Base-by-base conservation (phyloP, 176 grass and related monocot genomes). In the Luzula sylvatica region DNA sequence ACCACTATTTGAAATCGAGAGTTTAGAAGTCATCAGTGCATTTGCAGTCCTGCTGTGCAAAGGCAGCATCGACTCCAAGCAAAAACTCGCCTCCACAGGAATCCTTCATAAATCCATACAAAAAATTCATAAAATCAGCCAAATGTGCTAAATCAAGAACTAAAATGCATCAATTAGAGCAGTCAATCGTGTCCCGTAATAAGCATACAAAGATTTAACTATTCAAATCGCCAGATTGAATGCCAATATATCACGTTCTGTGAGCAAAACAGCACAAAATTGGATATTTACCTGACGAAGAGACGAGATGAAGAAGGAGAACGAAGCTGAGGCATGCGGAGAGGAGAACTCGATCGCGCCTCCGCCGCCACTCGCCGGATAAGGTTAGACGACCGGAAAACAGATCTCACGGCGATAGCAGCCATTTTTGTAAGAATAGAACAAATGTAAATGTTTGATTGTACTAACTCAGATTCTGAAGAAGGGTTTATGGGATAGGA, bases 21-120 rank as follows among this genome's bases (percentile, higher is more conserved):
- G 90, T 83, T 88, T 76, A 59, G 90, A 95, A 38, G 70, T 95
- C 84, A 88, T 81, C 23, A 87, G 54, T 24, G 90, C 80, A 11
- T 53, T 49, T 5, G 89, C 89, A n/a, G 70, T 88, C 63, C 76
- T 73, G 58, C 67, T 82, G 63, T 96, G 90, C 28, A 96, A 75
- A 47, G 84, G 90, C 18, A 86, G 35, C 49, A 95, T 58, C 0
- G 80, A 88, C 54, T 88, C 90, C 28, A 82, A 55, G 24, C 80
- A 88, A 62, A 95, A 82, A 67, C 73, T 82, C 19, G 53, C 43
- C 70, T 88, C 79, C 3, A 68, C 52, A 0, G 84, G 90, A n/a
- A 60, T 85, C 74, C 92, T 96, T 52, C 29, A 43, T 26, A 7
- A 26, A 32, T 23, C 13, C 15, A 45, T 15, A 28, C 56, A 64